Conservation (phyloP, 345 rosid genomes). For the Geranium brycei region DNA sequence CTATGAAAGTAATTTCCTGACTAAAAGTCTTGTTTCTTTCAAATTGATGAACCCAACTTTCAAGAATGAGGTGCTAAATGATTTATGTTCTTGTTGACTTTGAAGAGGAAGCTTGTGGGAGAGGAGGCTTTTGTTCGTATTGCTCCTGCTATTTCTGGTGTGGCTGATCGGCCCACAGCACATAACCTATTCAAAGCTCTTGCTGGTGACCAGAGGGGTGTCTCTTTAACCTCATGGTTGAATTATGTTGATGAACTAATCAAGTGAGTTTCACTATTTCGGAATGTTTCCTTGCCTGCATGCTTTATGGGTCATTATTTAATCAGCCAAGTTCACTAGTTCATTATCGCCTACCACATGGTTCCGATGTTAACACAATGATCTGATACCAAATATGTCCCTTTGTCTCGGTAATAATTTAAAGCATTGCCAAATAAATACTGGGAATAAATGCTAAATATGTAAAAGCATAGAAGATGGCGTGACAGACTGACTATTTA, state of each 20-base stretch:
- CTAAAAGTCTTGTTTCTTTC: neutral
- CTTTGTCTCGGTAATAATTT: neutral
- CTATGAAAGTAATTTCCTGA: neutral
- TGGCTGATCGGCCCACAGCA: slow-evolving; percentile 78
- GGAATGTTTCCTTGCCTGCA: slow-evolving; percentile 4
- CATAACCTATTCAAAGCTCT: slow-evolving; percentile 82
- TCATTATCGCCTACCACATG: neutral
- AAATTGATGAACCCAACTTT: neutral
- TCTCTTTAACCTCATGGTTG: slow-evolving; percentile 68
- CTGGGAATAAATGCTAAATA: no score
- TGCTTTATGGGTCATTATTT: neutral
- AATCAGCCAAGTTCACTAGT: neutral
- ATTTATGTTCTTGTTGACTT: slow-evolving; percentile 9
- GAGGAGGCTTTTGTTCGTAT: slow-evolving; percentile 83
- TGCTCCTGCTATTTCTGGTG: slow-evolving; percentile 77
- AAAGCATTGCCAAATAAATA: neutral
- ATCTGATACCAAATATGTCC: neutral
- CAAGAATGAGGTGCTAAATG: neutral
- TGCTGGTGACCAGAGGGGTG: slow-evolving; percentile 46
- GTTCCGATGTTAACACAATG: no score
- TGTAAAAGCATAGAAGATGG: no score
- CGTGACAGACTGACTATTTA: no score
- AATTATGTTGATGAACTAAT: slow-evolving; percentile 73
- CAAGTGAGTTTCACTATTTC: slow-evolving; percentile 43
- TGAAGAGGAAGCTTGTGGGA: slow-evolving; percentile 59